Evolutionary conservation across 768 basidiomycete species (phyloP).

Genomic region (Xerocomellus chrysenteron): DNA sequence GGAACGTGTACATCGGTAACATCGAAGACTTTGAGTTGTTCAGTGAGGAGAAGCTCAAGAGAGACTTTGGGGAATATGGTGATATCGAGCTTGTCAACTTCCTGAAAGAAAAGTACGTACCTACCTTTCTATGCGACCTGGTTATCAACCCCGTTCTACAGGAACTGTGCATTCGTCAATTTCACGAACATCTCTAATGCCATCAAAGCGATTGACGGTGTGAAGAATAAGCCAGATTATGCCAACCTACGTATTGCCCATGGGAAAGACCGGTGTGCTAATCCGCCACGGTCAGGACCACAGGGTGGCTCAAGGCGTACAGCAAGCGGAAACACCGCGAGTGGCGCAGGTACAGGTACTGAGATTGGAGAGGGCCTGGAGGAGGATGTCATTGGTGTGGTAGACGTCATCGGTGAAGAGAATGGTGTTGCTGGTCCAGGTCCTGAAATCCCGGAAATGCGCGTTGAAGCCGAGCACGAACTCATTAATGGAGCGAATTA

Average conservation of each 20-base stretch:
- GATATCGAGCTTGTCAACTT: constrained; percentile 98
- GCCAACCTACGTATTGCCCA: constrained; percentile 86
- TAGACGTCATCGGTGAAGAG: constrained; percentile 28
- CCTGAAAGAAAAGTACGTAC: constrained; percentile 84
- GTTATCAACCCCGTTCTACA: constrained; percentile 27
- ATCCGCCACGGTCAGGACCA: constrained; percentile 82
- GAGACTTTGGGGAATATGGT: constrained; percentile 94
- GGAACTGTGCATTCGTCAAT: constrained; percentile 95
- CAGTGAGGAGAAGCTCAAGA: constrained; percentile 83
- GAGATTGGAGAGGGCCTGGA: constrained; percentile 23
- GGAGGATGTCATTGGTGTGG: constrained; percentile 22
- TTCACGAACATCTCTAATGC: constrained; percentile 94
- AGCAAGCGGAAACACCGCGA: constrained; percentile 39
- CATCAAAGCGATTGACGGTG: constrained; percentile 96
- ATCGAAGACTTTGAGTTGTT: constrained; percentile 95
- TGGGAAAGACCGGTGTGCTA: constrained; percentile 95
- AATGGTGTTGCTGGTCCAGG: constrained; percentile 22
- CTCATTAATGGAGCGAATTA: constrained; percentile 23
- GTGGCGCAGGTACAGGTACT: constrained; percentile 10
- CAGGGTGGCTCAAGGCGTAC: constrained; percentile 62
- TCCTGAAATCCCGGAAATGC: constrained; percentile 42
- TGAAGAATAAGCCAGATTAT: constrained; percentile 92
- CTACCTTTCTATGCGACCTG: constrained; percentile 26
- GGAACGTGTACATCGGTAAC: constrained; percentile 96
- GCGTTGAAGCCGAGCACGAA: constrained; percentile 38